Conservation (phyloP, 768 basidiomycete species). For the Hypholoma sublateritium region DNA sequence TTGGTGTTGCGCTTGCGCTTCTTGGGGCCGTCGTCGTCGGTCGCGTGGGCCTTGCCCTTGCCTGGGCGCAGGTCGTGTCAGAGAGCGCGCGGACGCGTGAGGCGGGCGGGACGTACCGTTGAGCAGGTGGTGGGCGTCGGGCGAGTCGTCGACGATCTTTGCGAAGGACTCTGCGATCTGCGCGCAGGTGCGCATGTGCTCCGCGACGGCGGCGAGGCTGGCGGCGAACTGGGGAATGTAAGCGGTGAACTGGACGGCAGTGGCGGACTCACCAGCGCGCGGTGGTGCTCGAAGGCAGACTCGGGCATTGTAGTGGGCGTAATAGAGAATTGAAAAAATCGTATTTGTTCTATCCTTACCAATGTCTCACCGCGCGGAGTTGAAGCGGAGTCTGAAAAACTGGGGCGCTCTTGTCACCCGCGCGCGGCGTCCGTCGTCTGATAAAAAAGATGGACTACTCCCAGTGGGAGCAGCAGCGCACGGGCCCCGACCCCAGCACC, state of each 20-base stretch:
- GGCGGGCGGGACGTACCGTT: constrained; percentile 21
- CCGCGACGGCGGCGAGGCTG: constrained; percentile 56
- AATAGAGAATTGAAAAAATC: constrained; percentile 13
- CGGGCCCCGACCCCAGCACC: constrained; percentile 25
- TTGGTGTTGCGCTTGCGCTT: constrained; percentile 64
- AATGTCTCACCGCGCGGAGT: constrained; percentile 35
- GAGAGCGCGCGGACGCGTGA: constrained; percentile 16
- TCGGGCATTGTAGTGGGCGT: constrained; percentile 15
- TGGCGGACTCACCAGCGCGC: constrained; percentile 30
- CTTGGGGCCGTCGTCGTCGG: constrained; percentile 40
- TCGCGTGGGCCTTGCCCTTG: constrained; percentile 54
- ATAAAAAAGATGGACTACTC: constrained; percentile 38
- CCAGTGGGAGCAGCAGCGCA: constrained; percentile 41
- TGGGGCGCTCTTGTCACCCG: constrained; percentile 6
- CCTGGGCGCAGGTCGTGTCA: constrained; percentile 28
- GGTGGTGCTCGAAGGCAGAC: constrained; percentile 24
- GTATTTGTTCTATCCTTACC: constrained; percentile 20
- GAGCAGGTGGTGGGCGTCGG: constrained; percentile 24
- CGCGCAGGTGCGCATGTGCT: constrained; percentile 63
- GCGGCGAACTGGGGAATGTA: constrained; percentile 46
- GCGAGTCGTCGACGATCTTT: constrained; percentile 40
- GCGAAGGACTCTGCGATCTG: constrained; percentile 61
- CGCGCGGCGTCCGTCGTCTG: background rate
- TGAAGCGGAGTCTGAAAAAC: constrained; percentile 25
- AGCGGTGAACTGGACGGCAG: constrained; percentile 10